phyloP scores from a whole-genome alignment of 495 filamentous ascomycete genomes.

The Cenococcum geophilum region DNA sequence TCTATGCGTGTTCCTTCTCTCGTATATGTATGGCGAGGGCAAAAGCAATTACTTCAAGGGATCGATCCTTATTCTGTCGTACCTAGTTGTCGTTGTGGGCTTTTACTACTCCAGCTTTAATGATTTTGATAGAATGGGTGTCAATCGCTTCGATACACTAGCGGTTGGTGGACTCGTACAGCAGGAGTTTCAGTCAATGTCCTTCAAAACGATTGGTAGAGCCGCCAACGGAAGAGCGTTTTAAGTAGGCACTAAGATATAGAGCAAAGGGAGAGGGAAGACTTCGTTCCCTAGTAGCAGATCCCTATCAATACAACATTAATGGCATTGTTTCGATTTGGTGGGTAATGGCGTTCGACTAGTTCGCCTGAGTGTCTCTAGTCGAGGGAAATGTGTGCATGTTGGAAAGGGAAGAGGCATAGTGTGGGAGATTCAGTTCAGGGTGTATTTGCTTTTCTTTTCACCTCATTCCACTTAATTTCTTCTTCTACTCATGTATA shows the following conservation, averaged over 20 bases:
- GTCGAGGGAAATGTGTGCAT: no score
- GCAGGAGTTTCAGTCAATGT: constrained; percentile 23
- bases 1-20: constrained; percentile 92
- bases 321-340: no score
- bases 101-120: constrained; percentile 83
- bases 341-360: no score
- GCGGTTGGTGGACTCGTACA: constrained; percentile 23
- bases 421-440: no score
- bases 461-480: no score
- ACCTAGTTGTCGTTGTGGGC: constrained; percentile 84
- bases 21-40: constrained; percentile 96
- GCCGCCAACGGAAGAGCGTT: constrained; percentile 11
- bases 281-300: no score
- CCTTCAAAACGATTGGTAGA: constrained; percentile 22
- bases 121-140: constrained; percentile 52
- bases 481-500: no score
- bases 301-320: no score
- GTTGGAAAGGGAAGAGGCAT: no score
- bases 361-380: no score
- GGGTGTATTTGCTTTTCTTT: no score
- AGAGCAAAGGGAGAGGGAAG: background rate
- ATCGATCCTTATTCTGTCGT: constrained; percentile 87
- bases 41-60: constrained; percentile 95
- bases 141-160: constrained; percentile 31
- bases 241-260: background rate